Evolutionary conservation across 2,329 filamentous ascomycete genomes (phyloP).

Genomic region (Colletotrichum abscissum): DNA sequence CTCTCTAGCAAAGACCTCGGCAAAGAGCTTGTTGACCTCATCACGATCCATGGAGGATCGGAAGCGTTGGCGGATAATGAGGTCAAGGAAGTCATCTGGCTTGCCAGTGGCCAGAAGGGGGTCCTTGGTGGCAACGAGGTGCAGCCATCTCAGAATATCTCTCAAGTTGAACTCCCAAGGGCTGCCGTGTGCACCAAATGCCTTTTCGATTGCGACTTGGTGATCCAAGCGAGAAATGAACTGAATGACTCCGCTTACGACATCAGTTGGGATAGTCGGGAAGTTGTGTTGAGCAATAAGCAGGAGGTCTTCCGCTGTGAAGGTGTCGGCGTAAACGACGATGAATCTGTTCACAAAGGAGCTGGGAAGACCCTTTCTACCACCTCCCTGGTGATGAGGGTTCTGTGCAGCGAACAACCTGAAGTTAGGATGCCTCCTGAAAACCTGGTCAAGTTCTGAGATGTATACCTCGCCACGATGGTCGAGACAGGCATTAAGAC

Average conservation of each 20-base stretch:
- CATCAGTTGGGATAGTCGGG: slow-evolving; percentile 67
- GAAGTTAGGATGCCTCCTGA: slow-evolving; percentile 89
- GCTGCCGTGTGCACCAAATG: slow-evolving; percentile 73
- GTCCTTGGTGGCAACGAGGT: slow-evolving; percentile 72
- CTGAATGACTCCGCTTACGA: slow-evolving; percentile 75
- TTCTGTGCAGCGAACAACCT: slow-evolving; percentile 98
- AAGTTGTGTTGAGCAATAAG: slow-evolving; percentile 86
- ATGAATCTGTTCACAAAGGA: slow-evolving; percentile 99
- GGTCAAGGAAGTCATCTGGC: slow-evolving; percentile 80
- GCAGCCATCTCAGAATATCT: slow-evolving; percentile 89
- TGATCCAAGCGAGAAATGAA: slow-evolving; percentile 87
- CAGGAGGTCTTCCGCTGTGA: slow-evolving; percentile 82
- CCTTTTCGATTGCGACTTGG: slow-evolving; percentile 70
- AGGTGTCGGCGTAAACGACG: slow-evolving; percentile 95
- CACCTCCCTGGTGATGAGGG: slow-evolving; percentile 95
- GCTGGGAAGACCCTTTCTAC: slow-evolving; percentile 90
- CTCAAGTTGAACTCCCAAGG: slow-evolving; percentile 98
- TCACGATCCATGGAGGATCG: slow-evolving; percentile 76
- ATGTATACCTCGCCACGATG: slow-evolving; percentile 97
- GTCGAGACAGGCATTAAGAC: slow-evolving; percentile 94
- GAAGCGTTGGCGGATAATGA: slow-evolving; percentile 90
- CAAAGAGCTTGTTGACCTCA: slow-evolving; percentile 74
- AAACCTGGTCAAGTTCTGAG: slow-evolving; percentile 93
- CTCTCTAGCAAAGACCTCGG: slow-evolving; percentile 66
- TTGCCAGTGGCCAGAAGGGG: slow-evolving; percentile 70